Evolutionary conservation across 768 basidiomycete genomes (phyloP).

Genomic region (Pulveroboletus ravenelii): DNA sequence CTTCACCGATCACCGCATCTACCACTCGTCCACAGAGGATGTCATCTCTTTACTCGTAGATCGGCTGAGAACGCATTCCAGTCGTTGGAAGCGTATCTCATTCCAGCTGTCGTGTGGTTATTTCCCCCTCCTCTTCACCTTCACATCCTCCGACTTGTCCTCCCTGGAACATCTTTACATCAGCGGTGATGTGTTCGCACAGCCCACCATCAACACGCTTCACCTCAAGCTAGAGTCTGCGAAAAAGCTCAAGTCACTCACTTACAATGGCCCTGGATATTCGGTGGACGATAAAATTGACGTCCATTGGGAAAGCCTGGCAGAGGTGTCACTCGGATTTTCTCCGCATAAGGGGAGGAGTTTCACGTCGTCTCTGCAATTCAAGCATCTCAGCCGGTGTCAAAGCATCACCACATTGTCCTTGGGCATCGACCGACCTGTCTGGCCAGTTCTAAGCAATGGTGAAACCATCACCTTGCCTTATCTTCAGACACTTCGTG

Average conservation of each 20-base stretch:
- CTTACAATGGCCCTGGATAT: slow-evolving; percentile 6
- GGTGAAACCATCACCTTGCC: slow-evolving; percentile 4
- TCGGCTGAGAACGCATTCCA: slow-evolving; percentile 10
- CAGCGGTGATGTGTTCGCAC: neutral
- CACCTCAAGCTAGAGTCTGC: neutral
- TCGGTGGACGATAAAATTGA: neutral
- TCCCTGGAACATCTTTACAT: slow-evolving; percentile 15
- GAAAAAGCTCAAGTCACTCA: slow-evolving; percentile 13
- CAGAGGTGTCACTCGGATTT: slow-evolving; percentile 13
- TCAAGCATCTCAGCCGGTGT: slow-evolving; percentile 8
- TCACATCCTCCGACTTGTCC: slow-evolving; percentile 13
- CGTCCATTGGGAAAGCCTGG: slow-evolving; percentile 11
- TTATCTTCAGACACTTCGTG: slow-evolving; percentile 12
- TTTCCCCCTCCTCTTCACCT: slow-evolving; percentile 13
- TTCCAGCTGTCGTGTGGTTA: slow-evolving; percentile 11
- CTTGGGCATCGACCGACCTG: slow-evolving; percentile 11
- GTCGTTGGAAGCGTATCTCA: slow-evolving; percentile 16
- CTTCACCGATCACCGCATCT: slow-evolving; percentile 17
- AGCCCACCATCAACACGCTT: neutral
- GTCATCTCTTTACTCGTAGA: slow-evolving; percentile 12
- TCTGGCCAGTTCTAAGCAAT: neutral
- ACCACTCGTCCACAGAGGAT: slow-evolving; percentile 1
- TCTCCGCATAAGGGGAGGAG: slow-evolving; percentile 1
- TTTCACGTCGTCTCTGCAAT: slow-evolving; percentile 2
- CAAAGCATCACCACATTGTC: slow-evolving; percentile 19